Conservation (phyloP, 768 basidiomycete species). For the Gyrodon lividus region DNA sequence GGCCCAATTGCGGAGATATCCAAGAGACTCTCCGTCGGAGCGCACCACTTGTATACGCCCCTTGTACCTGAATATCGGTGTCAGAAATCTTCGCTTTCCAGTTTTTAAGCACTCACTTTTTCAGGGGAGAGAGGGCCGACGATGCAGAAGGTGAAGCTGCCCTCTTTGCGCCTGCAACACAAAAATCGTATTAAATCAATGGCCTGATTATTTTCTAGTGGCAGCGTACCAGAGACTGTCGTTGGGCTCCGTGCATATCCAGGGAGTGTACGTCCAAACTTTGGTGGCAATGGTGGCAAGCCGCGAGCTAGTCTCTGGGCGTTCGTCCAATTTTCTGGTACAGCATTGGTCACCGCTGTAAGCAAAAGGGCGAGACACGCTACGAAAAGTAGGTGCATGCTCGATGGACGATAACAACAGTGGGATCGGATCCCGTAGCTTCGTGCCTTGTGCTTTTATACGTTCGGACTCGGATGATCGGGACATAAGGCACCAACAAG, state of each 20-base stretch:
- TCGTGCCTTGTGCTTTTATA: conserved; percentile 2
- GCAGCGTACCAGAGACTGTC: conserved; percentile 12
- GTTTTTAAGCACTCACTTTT: conserved; percentile 25
- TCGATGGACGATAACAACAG: background rate
- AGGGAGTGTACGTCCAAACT: conserved; percentile 32
- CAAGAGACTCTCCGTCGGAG: conserved; percentile 29
- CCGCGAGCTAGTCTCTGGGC: conserved; percentile 46
- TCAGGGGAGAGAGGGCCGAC: conserved; percentile 13
- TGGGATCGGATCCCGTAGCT: background rate
- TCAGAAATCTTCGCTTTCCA: background rate
- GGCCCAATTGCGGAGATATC: conserved; percentile 36
- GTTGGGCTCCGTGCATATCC: conserved; percentile 27
- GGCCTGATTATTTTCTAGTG: background rate
- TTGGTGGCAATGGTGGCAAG: conserved; percentile 38
- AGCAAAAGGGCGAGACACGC: conserved; percentile 23
- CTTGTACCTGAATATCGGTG: conserved; percentile 18
- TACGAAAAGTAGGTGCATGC: conserved; percentile 7
- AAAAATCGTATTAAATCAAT: background rate
- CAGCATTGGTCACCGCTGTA: conserved; percentile 17
- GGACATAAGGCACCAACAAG: background rate
- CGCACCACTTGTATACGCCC: conserved; percentile 40
- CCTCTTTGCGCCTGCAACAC: background rate
- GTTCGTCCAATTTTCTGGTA: conserved; percentile 36
- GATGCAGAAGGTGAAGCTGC: background rate
- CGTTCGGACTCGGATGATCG: background rate